These are phyloP conservation scores for Blastobotrys malaysiensis DNA, from an alignment of 1,139 yeast species.

Conservation along the genomic window DNA sequence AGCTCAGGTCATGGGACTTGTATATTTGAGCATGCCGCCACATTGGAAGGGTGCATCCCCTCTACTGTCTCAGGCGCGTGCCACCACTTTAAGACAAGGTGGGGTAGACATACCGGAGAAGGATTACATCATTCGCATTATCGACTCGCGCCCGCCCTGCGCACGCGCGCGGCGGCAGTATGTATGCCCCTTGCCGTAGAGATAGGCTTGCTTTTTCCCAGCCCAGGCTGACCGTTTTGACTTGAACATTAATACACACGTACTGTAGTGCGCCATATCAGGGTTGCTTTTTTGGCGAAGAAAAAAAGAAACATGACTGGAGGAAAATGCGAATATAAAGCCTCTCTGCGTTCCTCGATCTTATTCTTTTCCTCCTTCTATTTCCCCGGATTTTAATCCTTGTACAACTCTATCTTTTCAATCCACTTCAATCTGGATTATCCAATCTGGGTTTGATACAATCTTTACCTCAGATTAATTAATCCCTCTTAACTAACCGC, in stretches of 20 bases:
- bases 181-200: not conserved
- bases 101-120: not conserved
- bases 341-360: not conserved
- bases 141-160: not conserved
- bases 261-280: not conserved
- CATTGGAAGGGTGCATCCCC: not conserved
- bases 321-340: not conserved
- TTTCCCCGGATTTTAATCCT: not conserved
- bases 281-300: not conserved
- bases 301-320: not conserved
- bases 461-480: not conserved
- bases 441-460: too few species aligned
- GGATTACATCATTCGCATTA: not conserved
- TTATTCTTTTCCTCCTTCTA: too few species aligned
- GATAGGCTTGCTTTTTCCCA: not conserved
- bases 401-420: not conserved
- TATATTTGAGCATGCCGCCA: not conserved
- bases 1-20: not conserved
- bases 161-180: not conserved
- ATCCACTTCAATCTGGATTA: not conserved
- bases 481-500: too few species aligned
- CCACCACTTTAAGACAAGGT: not conserved
- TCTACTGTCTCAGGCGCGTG: not conserved
- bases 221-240: not conserved
- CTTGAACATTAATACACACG: not conserved